A percentile compares a stretch with the other conserved stretches of the same genome.
These are phyloP conservation scores for Lathyrus aphaca DNA, from an alignment of 306 rosid species.

Conservation along the genomic window DNA sequence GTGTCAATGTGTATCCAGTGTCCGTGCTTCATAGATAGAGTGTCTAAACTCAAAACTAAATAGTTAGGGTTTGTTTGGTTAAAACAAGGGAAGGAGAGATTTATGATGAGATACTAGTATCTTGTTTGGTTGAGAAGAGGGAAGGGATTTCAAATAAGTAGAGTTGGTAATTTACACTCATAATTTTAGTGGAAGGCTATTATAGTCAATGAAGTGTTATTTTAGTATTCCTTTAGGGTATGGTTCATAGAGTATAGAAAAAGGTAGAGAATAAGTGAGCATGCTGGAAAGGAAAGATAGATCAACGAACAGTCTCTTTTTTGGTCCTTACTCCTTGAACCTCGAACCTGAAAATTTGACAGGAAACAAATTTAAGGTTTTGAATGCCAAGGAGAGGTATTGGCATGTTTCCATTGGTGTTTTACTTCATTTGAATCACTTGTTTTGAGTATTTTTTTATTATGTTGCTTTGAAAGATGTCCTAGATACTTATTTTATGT, in stretches of 20 bases:
- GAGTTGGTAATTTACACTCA: not conserved
- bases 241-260: not conserved
- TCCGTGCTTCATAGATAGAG: not conserved
- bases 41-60: not conserved
- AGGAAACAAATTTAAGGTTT: not conserved
- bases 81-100: not conserved
- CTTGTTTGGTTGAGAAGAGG: not conserved
- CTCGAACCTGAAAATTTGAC: not conserved
- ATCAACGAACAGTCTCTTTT: not conserved
- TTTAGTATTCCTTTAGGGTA: not conserved
- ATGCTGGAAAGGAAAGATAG: not conserved
- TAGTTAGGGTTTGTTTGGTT: not conserved
- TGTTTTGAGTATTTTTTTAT: no score
- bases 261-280: not conserved
- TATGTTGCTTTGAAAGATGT: not conserved
- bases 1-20: no score
- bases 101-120: not conserved
- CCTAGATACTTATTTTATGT: not conserved
- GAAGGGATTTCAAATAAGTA: not conserved
- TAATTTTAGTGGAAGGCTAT: not conserved
- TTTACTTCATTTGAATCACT: no score
- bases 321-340: conserved; percentile 8
- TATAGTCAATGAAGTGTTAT: not conserved
- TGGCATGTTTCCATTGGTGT: no score
- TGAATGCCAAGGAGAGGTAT: not conserved